Base-by-base conservation (phyloP, 768 basidiomycete species). In the Rhizopogon vesiculosus region DNA sequence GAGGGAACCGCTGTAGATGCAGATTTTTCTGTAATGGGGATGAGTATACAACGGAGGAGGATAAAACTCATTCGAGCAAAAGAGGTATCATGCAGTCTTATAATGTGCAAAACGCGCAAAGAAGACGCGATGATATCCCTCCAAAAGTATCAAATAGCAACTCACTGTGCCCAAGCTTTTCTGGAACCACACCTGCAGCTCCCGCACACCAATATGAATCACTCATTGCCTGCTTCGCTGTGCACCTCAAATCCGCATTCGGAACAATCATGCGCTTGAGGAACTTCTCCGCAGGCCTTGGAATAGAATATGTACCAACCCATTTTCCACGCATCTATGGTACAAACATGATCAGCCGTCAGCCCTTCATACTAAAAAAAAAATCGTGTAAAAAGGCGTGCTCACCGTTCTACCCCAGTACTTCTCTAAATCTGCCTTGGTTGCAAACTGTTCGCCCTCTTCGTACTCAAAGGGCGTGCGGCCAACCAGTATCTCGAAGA, bases 401-500 rank as follows among this genome's bases (percentile, higher is more conserved):
- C 82, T 39, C 56, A 86, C 86, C 3, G 94, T 93, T 16, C 93
- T 82, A 43, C 81, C 74, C 87, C 91, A 96, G 68, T 99, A 99
- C 52, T 79, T 79, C 66, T 92, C 87, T 25, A 96, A 70, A 60
- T 92, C 89, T 42, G 89, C 91, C 62, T 87, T 85, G 13, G 84
- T 87, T 7, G 78, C 73, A 60, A 94, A 87, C 57, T 87, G 79
- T 64, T 95, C 91, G 7, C 85, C 84, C 60, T 91, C 89, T 41
- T 82, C 79, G 59, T 88, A 67, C 68, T 94, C 90, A 64, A 98
- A 98, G 2, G 95, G 94, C 2, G 96, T 98, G 9, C 96, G 81
- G 1, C 95, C 95, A 22, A 87, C 76, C 33, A 98, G 80, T 58
- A 99, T 90, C 70, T 99, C 96, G 67, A 97, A 99, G 69, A 98